A percentile compares a stretch with the other conserved stretches of the same genome.
These are phyloP conservation scores for Podospora fimiseda DNA, from an alignment of 495 filamentous ascomycete species.

Conservation along the genomic window DNA sequence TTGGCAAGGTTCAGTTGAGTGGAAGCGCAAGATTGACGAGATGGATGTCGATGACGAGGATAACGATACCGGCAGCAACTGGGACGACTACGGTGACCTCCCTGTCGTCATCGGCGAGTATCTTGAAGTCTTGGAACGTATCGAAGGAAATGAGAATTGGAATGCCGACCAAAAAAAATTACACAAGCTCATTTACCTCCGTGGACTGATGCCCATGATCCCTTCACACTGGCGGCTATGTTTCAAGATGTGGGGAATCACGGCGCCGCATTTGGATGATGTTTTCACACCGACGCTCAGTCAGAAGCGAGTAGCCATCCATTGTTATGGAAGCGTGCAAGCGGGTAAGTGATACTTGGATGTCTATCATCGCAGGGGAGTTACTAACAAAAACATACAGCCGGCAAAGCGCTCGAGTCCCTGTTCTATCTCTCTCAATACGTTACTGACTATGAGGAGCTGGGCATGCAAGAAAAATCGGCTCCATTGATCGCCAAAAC, in stretches of 20 bases:
- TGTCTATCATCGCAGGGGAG: background rate
- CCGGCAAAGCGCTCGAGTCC: constrained; percentile 24
- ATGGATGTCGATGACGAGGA: background rate
- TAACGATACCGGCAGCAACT: constrained; percentile 21
- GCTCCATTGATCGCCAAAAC: constrained; percentile 14
- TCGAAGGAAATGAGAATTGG: constrained; percentile 23
- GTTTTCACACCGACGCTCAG: constrained; percentile 20
- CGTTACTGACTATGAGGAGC: constrained; percentile 24
- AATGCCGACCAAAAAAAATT: constrained; percentile 22
- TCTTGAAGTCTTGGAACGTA: background rate
- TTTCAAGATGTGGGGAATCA: constrained; percentile 28
- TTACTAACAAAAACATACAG: constrained; percentile 13
- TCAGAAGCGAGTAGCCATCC: constrained; percentile 23
- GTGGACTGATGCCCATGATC: constrained; percentile 27
- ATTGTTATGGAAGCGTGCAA: constrained; percentile 18
- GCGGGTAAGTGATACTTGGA: constrained; percentile 14
- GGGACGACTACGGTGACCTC: constrained; percentile 20
- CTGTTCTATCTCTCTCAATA: constrained; percentile 26
- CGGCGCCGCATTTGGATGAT: constrained; percentile 18
- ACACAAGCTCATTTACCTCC: constrained; percentile 25
- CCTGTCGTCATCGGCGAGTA: constrained; percentile 18
- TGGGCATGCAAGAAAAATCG: constrained; percentile 15
- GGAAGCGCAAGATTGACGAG: background rate
- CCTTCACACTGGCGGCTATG: constrained; percentile 25
- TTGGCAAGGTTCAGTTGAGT: background rate